phyloP scores from a whole-genome alignment of 169 alveolate genomes.

The Plasmodium vivax region DNA sequence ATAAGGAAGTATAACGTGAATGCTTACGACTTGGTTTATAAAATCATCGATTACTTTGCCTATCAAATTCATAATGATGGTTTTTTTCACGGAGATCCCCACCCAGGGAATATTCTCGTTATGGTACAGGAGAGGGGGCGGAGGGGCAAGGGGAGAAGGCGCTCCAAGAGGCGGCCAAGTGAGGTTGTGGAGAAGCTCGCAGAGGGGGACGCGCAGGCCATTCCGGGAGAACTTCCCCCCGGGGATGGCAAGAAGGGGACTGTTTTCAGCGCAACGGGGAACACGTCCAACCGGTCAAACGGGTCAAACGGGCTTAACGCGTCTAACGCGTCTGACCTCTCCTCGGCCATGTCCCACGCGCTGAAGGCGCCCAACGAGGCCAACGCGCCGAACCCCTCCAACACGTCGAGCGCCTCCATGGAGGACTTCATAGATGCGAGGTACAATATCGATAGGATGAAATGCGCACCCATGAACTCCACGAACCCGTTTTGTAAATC shows the following conservation, averaged over 20 bases:
- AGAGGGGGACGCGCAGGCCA: neutral
- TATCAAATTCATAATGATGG: slow-evolving; percentile 85
- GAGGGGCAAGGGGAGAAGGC: neutral
- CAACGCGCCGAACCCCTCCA: neutral
- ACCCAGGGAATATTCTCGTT: slow-evolving; percentile 91
- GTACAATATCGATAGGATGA: slow-evolving; percentile 17
- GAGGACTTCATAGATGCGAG: slow-evolving; percentile 40
- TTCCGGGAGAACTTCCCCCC: neutral
- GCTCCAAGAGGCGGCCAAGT: neutral
- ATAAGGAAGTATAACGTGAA: slow-evolving; percentile 78
- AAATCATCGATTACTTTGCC: slow-evolving; percentile 82
- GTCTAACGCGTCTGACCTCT: neutral
- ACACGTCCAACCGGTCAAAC: neutral
- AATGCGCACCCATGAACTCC: neutral
- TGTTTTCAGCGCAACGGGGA: neutral
- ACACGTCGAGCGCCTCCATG: slow-evolving; percentile 8
- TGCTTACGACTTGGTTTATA: slow-evolving; percentile 72
- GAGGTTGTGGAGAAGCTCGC: neutral
- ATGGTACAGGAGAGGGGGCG: slow-evolving; percentile 46
- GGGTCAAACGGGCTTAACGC: neutral
- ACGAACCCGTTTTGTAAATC: neutral
- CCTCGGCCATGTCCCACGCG: neutral
- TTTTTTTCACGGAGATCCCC: slow-evolving; percentile 93
- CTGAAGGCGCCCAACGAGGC: neutral
- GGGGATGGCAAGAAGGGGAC: neutral